A percentile compares a stretch with the other conserved stretches of the same genome.
Evolutionary conservation across 129 eudicot species (phyloP).

Genomic region (Tanacetum coccineum): DNA sequence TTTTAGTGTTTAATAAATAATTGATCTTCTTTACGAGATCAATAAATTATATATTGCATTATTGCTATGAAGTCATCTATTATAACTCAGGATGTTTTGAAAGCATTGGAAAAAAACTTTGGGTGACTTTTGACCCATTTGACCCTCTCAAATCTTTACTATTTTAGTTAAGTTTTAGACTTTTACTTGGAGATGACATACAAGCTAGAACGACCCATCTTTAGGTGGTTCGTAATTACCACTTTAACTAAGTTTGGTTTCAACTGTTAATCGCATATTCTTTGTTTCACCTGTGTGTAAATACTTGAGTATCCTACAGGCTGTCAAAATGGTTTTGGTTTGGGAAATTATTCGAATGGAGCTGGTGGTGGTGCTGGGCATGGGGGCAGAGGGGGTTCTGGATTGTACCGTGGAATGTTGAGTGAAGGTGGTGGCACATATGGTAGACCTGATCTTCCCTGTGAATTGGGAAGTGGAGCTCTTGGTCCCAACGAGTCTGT

Average conservation of each 20-base stretch:
- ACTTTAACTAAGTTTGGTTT: too few species aligned
- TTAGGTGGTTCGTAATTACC: too few species aligned
- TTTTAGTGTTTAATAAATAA: too few species aligned
- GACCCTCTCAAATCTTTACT: neutral
- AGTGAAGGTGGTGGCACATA: constrained; percentile 73
- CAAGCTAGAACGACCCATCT: too few species aligned
- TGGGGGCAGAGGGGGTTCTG: constrained; percentile 87
- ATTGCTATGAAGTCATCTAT: too few species aligned
- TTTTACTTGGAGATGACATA: neutral
- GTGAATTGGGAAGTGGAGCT: constrained; percentile 85
- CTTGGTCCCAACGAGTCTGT: constrained; percentile 58
- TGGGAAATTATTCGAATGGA: constrained; percentile 81
- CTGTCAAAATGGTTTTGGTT: constrained; percentile 74
- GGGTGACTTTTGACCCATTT: too few species aligned
- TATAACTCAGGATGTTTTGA: too few species aligned
- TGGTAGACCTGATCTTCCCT: constrained; percentile 80
- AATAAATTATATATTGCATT: too few species aligned
- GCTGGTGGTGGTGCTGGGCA: constrained; percentile 98
- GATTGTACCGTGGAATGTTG: constrained; percentile 54
- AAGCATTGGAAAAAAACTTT: too few species aligned
- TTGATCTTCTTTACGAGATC: too few species aligned
- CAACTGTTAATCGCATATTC: neutral
- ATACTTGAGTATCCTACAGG: constrained; percentile 37
- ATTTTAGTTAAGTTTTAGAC: neutral
- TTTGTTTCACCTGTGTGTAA: neutral